These are phyloP conservation scores for Tylopilus sp. DNA, from an alignment of 768 basidiomycete species.

Conservation along the genomic window DNA sequence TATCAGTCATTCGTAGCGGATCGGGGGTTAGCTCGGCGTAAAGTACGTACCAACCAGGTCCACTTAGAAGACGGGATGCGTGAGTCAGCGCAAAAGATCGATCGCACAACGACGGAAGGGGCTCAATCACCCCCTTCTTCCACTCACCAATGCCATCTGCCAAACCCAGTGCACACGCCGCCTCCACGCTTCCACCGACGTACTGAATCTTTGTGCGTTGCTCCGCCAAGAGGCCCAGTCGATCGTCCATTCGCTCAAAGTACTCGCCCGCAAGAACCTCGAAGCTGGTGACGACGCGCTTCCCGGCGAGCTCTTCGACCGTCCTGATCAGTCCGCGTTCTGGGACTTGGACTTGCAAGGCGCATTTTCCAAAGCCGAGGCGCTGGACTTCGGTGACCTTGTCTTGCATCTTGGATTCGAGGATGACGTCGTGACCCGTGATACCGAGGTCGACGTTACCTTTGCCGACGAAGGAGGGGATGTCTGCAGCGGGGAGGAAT, in stretches of 20 bases:
- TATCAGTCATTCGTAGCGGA: not conserved
- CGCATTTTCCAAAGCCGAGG: constrained; percentile 91
- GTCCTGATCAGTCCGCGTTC: constrained; percentile 65
- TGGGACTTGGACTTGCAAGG: constrained; percentile 88
- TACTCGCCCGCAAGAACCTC: constrained; percentile 81
- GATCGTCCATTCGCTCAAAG: constrained; percentile 65
- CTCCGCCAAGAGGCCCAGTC: constrained; percentile 47
- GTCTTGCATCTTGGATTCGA: constrained; percentile 80
- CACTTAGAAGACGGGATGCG: constrained; percentile 44
- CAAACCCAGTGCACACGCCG: constrained; percentile 92
- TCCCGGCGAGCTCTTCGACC: constrained; percentile 81
- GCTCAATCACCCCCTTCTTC: too few relatives aligned
- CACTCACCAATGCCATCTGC: constrained; percentile 92
- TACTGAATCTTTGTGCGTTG: constrained; percentile 84
- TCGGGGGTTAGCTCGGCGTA: constrained; percentile 20
- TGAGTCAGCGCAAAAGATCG: not conserved
- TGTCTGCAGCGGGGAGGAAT: constrained; percentile 95
- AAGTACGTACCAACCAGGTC: constrained; percentile 82
- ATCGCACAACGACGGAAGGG: too few relatives aligned
- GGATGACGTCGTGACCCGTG: constrained; percentile 96
- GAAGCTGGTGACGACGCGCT: constrained; percentile 92
- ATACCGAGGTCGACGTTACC: constrained; percentile 97
- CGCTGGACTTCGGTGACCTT: constrained; percentile 76
- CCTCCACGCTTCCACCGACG: constrained; percentile 96
- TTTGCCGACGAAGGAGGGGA: constrained; percentile 97